These are phyloP conservation scores for Backusella tuberculispora DNA, from an alignment of 192 early-diverging fungal species.

Conservation along the genomic window DNA sequence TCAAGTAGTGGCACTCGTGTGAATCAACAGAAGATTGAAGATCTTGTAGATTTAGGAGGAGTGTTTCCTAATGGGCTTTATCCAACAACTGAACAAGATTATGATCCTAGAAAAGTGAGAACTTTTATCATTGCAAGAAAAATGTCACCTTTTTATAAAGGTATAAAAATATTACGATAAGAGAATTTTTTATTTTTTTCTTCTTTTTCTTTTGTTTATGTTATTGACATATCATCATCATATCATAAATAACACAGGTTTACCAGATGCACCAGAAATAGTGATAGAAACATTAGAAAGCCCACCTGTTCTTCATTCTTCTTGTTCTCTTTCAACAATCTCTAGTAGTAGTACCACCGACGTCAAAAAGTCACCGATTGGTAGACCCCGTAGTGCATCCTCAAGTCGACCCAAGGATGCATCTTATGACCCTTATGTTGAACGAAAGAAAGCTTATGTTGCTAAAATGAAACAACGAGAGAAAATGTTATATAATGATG, in stretches of 20 bases:
- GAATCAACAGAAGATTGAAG: conserved; percentile 32
- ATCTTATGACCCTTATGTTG: conserved; percentile 18
- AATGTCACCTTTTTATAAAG: conserved; percentile 89
- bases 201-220: background rate
- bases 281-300: conserved; percentile 21
- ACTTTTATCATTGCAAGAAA: conserved; percentile 73
- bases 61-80: conserved; percentile 74
- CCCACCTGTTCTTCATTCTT: conserved; percentile 27
- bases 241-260: conserved; percentile 30
- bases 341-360: background rate
- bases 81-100: conserved; percentile 71
- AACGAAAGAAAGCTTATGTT: conserved; percentile 31
- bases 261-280: conserved; percentile 39
- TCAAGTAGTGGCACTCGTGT: background rate
- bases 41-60: conserved; percentile 64
- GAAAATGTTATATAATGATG: conserved; percentile 55
- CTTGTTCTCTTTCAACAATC: background rate
- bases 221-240: background rate
- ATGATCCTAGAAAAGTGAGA: conserved; percentile 71
- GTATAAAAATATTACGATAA: conserved; percentile 68
- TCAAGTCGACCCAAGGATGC: conserved; percentile 22
- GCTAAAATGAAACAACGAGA: conserved; percentile 41
- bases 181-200: conserved; percentile 9
- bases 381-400: conserved; percentile 32
- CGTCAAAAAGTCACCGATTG: background rate